Percentiles rank a stretch among this genome's conserved stretches.
phyloP scores from a whole-genome alignment of 352 stramenopile genomes.

The Pythium sukuiense region DNA sequence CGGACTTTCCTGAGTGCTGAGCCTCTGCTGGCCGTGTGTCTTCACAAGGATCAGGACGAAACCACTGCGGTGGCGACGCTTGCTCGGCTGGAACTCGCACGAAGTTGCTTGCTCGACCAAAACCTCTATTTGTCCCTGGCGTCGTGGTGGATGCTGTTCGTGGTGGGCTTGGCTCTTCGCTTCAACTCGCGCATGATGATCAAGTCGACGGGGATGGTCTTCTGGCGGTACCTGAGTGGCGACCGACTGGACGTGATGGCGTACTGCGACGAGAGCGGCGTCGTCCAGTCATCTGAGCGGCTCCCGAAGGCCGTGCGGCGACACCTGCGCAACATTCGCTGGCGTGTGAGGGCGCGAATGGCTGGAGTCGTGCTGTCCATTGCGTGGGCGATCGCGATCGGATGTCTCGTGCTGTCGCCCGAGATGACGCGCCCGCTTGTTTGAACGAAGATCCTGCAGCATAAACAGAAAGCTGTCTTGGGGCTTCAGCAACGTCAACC shows the following conservation, averaged over 20 bases:
- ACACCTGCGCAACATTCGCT: slow-evolving; percentile 43
- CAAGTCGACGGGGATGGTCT: slow-evolving; percentile 39
- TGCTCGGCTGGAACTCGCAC: slow-evolving; percentile 32
- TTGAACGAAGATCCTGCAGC: neutral
- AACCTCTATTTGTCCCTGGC: slow-evolving; percentile 55
- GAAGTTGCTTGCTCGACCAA: slow-evolving; percentile 55
- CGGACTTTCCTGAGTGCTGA: neutral
- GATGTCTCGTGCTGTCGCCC: slow-evolving; percentile 5
- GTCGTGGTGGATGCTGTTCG: slow-evolving; percentile 64
- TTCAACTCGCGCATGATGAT: slow-evolving; percentile 50
- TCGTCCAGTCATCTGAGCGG: slow-evolving; percentile 34
- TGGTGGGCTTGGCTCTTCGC: slow-evolving; percentile 46
- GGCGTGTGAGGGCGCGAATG: slow-evolving; percentile 38
- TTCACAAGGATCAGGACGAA: neutral
- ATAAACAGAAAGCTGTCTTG: neutral
- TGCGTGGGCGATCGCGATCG: slow-evolving; percentile 14
- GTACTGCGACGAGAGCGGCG: slow-evolving; percentile 55
- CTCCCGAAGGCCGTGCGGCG: slow-evolving; percentile 40
- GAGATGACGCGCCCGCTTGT: slow-evolving; percentile 11
- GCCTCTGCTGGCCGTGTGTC: slow-evolving; percentile 7
- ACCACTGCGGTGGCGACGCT: neutral
- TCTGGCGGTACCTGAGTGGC: slow-evolving; percentile 61
- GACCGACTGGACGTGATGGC: slow-evolving; percentile 53
- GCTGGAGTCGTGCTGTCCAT: slow-evolving; percentile 30
- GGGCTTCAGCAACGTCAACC: too few relatives aligned